Percentiles rank a stretch among this genome's conserved stretches.
phyloP scores from a whole-genome alignment of 2,329 filamentous ascomycete genomes.

The Talaromyces sp. region DNA sequence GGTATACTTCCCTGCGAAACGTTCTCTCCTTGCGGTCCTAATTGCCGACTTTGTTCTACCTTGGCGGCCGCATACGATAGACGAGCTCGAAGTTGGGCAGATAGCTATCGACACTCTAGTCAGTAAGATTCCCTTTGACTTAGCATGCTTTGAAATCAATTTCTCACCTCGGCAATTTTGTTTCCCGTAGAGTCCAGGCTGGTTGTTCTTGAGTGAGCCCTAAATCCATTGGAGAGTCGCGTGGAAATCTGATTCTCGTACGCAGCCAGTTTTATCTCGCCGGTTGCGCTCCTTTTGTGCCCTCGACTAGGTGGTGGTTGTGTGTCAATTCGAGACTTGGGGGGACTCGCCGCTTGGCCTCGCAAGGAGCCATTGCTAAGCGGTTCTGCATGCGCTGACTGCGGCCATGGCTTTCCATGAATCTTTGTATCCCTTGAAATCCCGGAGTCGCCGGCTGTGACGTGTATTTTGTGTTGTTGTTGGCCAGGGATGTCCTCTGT shows the following conservation, averaged over 20 bases:
- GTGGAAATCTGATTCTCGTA: slow-evolving; percentile 15
- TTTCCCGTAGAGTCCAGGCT: slow-evolving; percentile 64
- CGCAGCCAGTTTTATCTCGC: slow-evolving; percentile 57
- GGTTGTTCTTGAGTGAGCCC: slow-evolving; percentile 61
- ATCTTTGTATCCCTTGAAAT: background rate
- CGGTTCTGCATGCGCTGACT: background rate
- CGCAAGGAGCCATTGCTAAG: slow-evolving; percentile 10
- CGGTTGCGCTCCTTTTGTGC: slow-evolving; percentile 73
- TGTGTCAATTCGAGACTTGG: slow-evolving; percentile 7
- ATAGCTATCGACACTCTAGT: slow-evolving; percentile 51
- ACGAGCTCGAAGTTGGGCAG: slow-evolving; percentile 72
- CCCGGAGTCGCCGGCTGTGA: background rate
- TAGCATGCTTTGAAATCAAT: background rate
- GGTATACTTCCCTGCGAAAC: slow-evolving; percentile 35
- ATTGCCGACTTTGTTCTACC: slow-evolving; percentile 83
- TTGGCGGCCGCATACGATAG: slow-evolving; percentile 93
- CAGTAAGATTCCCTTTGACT: slow-evolving; percentile 7
- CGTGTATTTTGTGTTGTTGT: background rate
- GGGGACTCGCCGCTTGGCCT: slow-evolving; percentile 9
- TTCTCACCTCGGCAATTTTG: slow-evolving; percentile 70
- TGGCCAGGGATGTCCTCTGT: background rate
- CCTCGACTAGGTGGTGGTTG: slow-evolving; percentile 27
- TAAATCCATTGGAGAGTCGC: slow-evolving; percentile 31
- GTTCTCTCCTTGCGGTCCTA: slow-evolving; percentile 57
- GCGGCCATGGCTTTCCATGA: slow-evolving; percentile 3